Base-by-base conservation (phyloP, 2,329 filamentous ascomycete genomes). In the Botrytis hyacinthi region DNA sequence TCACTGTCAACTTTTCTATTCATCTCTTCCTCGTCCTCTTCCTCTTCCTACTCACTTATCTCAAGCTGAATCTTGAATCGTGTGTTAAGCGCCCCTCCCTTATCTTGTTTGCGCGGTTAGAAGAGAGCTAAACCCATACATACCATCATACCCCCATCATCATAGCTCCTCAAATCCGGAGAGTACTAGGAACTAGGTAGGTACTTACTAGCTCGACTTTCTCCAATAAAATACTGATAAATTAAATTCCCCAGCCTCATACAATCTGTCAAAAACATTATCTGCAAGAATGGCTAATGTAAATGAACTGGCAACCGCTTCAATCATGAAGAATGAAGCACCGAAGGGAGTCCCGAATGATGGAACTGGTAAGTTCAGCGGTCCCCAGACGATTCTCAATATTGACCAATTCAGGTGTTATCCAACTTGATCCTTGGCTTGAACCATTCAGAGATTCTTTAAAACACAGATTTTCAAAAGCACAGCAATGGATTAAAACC, bases 391-490 rank as follows among this genome's bases (percentile, higher is more conserved):
- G 14, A 65, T 44, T 66, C 54, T 73, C 18, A 75, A 22, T 76
- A 71, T 76, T 78, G 69, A 78, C 74, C 68, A 51, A 59, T 4
- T 62, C 81, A 97, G 96, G 95, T 78, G 94, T 98, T 70, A 84
- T 97, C 77, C 85, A 93, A 82, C 87, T 98, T 74, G 96, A 99
- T 81, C 94, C 95, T 63, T 98, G 92, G 89, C 90, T 99, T 71
- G 88, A 89, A 70, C 95, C 96, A 7, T 98, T 97, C 86, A 88
- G 90, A 79, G 93, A 92, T 72, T 85, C 91, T 46, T 86, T 99
- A 76, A 91, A 89, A 82, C 88, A 89, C 75, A 90, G 96, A 80
- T 98, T 91, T 83, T 84, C 88, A 73, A 93, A 93, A 81, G 90
- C 95, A 18, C 91, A 97, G 79, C 86, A 92, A 74, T 98, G 95